These are phyloP conservation scores for Phytophthora brassicae DNA, from an alignment of 352 stramenopile species.

Conservation along the genomic window DNA sequence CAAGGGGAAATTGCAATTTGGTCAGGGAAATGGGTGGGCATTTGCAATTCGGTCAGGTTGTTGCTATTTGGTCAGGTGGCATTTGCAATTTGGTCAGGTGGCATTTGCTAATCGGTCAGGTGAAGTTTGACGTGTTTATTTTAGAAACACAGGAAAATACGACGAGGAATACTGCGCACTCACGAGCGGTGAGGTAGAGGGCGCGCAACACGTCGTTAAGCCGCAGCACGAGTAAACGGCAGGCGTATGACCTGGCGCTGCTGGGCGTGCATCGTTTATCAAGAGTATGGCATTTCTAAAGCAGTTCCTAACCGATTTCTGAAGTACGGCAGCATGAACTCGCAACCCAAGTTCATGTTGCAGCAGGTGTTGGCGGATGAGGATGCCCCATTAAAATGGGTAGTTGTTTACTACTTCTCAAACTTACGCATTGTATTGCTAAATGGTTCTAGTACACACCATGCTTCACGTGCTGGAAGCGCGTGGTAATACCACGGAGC, in stretches of 20 bases:
- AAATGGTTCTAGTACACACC: constrained; percentile 82
- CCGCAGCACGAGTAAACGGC: constrained; percentile 59
- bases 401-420: too few relatives aligned
- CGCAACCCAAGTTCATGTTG: constrained; percentile 73
- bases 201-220: constrained; percentile 58
- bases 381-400: constrained; percentile 62
- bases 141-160: too few relatives aligned
- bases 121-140: too few relatives aligned
- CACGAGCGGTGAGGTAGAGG: too few relatives aligned
- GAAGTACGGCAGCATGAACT: constrained; percentile 82
- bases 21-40: too few relatives aligned
- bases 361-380: constrained; percentile 66
- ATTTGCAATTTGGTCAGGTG: too few relatives aligned
- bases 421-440: background rate
- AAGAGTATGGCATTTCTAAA: too few relatives aligned
- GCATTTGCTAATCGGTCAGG: too few relatives aligned
- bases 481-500: constrained; percentile 81
- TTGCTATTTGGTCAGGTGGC: too few relatives aligned
- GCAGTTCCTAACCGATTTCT: constrained; percentile 12
- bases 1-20: too few relatives aligned
- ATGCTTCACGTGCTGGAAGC: constrained; percentile 77
- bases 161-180: too few relatives aligned
- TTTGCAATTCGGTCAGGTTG: too few relatives aligned
- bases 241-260: constrained; percentile 71
- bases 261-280: constrained; percentile 42